Evolutionary conservation across 108 stramenopile species (phyloP).

Genomic region (Halocafeteria seosinensis): DNA sequence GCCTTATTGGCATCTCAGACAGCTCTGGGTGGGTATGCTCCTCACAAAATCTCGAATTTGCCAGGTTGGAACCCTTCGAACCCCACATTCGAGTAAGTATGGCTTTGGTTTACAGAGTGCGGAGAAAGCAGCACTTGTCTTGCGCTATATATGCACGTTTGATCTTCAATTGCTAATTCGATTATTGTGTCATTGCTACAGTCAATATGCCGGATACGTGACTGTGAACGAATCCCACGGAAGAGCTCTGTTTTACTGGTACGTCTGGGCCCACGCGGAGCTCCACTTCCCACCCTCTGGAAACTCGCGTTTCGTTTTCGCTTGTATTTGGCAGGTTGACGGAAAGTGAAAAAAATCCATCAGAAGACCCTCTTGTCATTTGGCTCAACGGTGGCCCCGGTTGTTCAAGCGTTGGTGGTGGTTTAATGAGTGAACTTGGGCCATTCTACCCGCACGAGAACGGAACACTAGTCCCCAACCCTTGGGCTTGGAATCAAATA

Average conservation of each 20-base stretch:
- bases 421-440: slow-evolving; percentile 29
- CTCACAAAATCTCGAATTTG: slow-evolving; percentile 1
- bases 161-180: not conserved
- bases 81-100: not conserved
- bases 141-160: not conserved
- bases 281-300: not conserved
- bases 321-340: not conserved
- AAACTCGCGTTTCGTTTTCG: not conserved
- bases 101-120: not conserved
- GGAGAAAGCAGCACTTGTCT: not conserved
- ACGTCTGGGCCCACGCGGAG: not conserved
- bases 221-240: not conserved
- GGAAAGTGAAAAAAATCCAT: not conserved
- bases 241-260: not conserved
- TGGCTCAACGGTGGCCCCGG: not conserved
- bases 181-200: not conserved
- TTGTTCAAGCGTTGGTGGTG: not conserved
- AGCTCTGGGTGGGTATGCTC: too few relatives aligned
- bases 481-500: slow-evolving; percentile 27
- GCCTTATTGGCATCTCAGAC: too few relatives aligned
- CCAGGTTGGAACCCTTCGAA: not conserved
- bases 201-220: not conserved
- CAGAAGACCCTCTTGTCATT: not conserved
- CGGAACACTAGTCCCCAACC: not conserved
- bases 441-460: slow-evolving; percentile 11